Percentiles rank a stretch among this genome's conserved stretches.
These are phyloP conservation scores for Rugosomyces carneus DNA, from an alignment of 1,284 basidiomycete species.

Conservation along the genomic window DNA sequence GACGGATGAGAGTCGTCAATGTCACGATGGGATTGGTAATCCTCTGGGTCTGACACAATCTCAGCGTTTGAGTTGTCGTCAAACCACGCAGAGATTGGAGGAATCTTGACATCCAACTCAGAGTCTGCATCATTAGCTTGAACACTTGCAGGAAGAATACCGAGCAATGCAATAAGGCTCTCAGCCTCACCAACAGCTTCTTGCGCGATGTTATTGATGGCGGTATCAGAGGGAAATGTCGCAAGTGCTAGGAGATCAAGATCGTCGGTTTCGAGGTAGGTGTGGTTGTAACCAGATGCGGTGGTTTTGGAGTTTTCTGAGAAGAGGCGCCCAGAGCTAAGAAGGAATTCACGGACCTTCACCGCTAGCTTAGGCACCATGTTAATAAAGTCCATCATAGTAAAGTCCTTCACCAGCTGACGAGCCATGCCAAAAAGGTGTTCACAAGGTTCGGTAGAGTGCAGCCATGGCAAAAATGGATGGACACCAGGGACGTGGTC, in stretches of 20 bases:
- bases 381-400: slow-evolving; percentile 26
- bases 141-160: neutral
- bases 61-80: too few species aligned
- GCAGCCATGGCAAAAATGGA: slow-evolving; percentile 28
- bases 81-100: too few species aligned
- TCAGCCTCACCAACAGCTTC: slow-evolving; percentile 6
- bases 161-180: slow-evolving; percentile 3
- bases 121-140: too few species aligned
- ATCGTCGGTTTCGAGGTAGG: slow-evolving; percentile 12
- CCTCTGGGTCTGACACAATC: too few species aligned
- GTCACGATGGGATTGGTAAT: too few species aligned
- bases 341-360: slow-evolving; percentile 13
- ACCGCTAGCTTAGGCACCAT: slow-evolving; percentile 26
- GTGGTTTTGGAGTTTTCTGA: slow-evolving; percentile 7
- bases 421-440: slow-evolving; percentile 30
- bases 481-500: slow-evolving; percentile 19
- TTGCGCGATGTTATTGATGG: slow-evolving; percentile 3
- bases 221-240: slow-evolving; percentile 9
- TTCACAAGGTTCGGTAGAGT: slow-evolving; percentile 29
- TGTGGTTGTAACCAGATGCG: slow-evolving; percentile 18
- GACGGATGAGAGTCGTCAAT: too few species aligned
- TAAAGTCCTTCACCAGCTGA: slow-evolving; percentile 30
- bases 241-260: slow-evolving; percentile 14
- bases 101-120: too few species aligned
- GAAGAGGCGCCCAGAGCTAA: neutral